Evolutionary conservation across 805 yeast species (phyloP), one percentile per base, ranked within the genome.

Genomic region (Zygoascus tannicola): DNA sequence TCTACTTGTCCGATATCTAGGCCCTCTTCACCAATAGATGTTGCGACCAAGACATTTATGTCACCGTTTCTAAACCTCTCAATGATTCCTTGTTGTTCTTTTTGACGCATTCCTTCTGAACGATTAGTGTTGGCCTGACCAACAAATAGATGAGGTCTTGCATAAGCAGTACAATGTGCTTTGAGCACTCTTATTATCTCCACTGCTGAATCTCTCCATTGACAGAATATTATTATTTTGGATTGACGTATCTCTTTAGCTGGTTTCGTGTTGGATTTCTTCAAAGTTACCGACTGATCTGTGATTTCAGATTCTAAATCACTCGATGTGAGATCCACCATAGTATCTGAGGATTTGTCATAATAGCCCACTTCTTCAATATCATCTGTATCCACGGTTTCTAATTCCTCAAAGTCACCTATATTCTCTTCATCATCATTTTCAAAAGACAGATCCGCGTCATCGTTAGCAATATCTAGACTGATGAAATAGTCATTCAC

Each of bases 21-120:
- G 37, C 99, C 99, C 68, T 92, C 99, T 60, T 92, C 99, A 38
- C 97, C 99, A 57, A 92, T 90, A 0, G 96, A 87, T 0, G 99
- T 92, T 3, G 97, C 96, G 4, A 92, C 95, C 18, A 92, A 65
- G 5, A 85, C 78, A 57, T 92, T 94, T 55, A 76, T 75, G 1
- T 63, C 69, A 5, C 95, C 96, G 0, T 62, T 56, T 54, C 81
- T 84, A 64, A 92, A 92, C 45, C 79, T 70, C 23, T 73, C 72
- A 22, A 92, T 80, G 8, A 85, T 73, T 44, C 80, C 81, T 52
- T 85, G 86, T 56, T 92, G 99, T 36, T 75, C 71, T 54, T 83
- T 84, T 56, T 92, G 99, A 32, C 76, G 78, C 97, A 92, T 90
- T 3, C 53, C 53, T 57, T 38, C 47, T 4, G 45, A 45, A 42